Percentiles rank a stretch among this genome's conserved stretches.
Conservation (phyloP, 2,329 filamentous ascomycete species). For the Alternaria brassicae region DNA sequence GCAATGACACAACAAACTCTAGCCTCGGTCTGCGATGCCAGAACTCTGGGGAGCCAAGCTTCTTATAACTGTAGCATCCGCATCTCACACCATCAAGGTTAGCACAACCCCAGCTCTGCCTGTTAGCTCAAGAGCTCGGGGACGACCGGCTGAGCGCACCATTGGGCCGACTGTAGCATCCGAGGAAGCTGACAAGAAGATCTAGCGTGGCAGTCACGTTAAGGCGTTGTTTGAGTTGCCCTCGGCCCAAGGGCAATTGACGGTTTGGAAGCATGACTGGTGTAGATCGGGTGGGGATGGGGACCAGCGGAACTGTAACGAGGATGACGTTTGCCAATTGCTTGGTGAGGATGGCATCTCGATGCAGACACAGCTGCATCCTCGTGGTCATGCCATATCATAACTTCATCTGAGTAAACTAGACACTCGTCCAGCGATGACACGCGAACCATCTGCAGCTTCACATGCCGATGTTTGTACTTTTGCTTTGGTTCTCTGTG, state of each 20-base stretch:
- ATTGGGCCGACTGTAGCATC: slow-evolving; percentile 45
- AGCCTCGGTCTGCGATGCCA: slow-evolving; percentile 29
- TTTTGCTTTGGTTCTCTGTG: slow-evolving; percentile 19
- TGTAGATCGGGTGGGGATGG: slow-evolving; percentile 34
- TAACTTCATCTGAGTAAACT: neutral
- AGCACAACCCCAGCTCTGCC: slow-evolving; percentile 16
- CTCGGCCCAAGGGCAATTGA: slow-evolving; percentile 46
- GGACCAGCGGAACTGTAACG: slow-evolving; percentile 35
- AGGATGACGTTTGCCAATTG: slow-evolving; percentile 48
- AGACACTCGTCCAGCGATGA: slow-evolving; percentile 1
- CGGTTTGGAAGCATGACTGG: slow-evolving; percentile 24
- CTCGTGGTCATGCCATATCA: neutral
- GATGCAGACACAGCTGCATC: slow-evolving; percentile 5
- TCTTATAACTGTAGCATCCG: slow-evolving; percentile 37
- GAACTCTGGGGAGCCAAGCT: slow-evolving; percentile 35
- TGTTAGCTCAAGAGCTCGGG: slow-evolving; percentile 36
- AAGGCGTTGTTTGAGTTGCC: slow-evolving; percentile 22
- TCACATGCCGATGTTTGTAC: slow-evolving; percentile 38
- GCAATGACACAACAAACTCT: slow-evolving; percentile 33
- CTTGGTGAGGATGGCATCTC: slow-evolving; percentile 25
- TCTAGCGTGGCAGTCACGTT: slow-evolving; percentile 13
- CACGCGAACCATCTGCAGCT: slow-evolving; percentile 36
- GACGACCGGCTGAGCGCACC: slow-evolving; percentile 43
- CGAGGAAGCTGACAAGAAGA: slow-evolving; percentile 34
- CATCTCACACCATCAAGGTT: slow-evolving; percentile 17